Evolutionary conservation across 2,329 filamentous ascomycete species (phyloP), one percentile per base, ranked within the genome.

Genomic region (Tolypocladium guangdongense): DNA sequence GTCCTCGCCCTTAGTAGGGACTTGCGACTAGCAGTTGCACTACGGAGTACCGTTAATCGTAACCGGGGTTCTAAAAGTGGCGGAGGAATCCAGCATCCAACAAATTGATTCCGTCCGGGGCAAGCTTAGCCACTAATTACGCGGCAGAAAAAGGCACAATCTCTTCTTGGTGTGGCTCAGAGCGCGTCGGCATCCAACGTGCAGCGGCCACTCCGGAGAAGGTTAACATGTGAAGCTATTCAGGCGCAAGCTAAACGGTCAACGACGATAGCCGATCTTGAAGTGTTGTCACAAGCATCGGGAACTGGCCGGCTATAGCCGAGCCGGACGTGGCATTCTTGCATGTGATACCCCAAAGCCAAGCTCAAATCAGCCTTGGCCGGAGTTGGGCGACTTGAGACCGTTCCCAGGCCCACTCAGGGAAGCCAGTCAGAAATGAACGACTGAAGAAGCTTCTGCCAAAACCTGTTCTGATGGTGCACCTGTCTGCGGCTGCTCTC

Each of bases 341-440:
- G 36, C 38, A 7, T 20, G 4, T 20, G 20, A 41, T 1, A 33
- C n/a, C 6, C 20, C 10, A 10, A 22, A 22, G 20, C 38, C 37
- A 39, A 8, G n/a, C n/a, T 39, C 37, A 22, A 11, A 20, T 2
- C 8, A 5, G 37, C n/a, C 8, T 12, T n/a, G n/a, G n/a, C n/a
- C n/a, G 10, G 37, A 8, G 37, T 20, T 41, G 18, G 7, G 16
- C 20, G 18, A 51, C 41, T 49, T 49, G 32, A 54, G 52, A 51
- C n/a, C 52, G 43, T 49, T 54, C n/a, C 52, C 38, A 51, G 41
- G 46, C 47, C 49, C 48, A 47, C 35, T 45, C 20, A 7, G 20
- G 11, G 39, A 41, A 24, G 14, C 39, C 11, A 18, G 2, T 18
- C 39, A 43, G 39, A n/a, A n/a, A n/a, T n/a, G n/a, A n/a, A n/a